These are phyloP conservation scores for Cladochytrium tenue DNA, from an alignment of 371 early-diverging fungal species.

Conservation along the genomic window DNA sequence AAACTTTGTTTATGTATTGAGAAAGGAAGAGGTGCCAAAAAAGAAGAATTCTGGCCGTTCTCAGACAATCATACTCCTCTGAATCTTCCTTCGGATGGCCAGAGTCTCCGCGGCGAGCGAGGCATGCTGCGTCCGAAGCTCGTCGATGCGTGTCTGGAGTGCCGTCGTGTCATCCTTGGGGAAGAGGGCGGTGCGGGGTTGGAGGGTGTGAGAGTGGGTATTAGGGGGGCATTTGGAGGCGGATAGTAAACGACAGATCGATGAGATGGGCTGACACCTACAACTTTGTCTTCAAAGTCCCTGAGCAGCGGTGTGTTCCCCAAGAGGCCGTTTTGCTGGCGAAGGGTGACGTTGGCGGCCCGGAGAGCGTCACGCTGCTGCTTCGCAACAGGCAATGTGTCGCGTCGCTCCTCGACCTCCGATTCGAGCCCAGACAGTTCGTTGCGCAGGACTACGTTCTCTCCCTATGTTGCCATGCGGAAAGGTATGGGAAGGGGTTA, in stretches of 20 bases:
- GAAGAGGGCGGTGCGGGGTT: neutral
- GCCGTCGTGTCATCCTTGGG: constrained; percentile 31
- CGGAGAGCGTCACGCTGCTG: constrained; percentile 39
- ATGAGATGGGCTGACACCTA: constrained; percentile 18
- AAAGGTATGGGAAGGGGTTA: too few species aligned
- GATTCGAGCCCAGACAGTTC: constrained; percentile 39
- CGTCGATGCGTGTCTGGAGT: constrained; percentile 28
- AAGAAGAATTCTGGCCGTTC: too few species aligned
- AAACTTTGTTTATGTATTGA: too few species aligned
- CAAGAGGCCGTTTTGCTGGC: constrained; percentile 49
- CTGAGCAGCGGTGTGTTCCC: constrained; percentile 47
- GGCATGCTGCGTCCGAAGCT: constrained; percentile 29
- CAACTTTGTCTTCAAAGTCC: constrained; percentile 55
- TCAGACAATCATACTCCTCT: constrained; percentile 27
- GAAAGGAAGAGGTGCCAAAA: too few species aligned
- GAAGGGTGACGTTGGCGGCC: constrained; percentile 30
- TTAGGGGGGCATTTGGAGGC: too few species aligned
- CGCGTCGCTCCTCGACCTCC: constrained; percentile 40
- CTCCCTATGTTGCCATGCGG: too few species aligned
- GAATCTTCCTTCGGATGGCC: constrained; percentile 34
- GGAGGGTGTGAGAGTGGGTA: too few species aligned
- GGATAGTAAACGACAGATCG: too few species aligned
- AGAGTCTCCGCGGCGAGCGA: constrained; percentile 33
- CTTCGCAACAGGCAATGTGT: constrained; percentile 45
- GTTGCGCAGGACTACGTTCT: constrained; percentile 25